Base-by-base conservation (phyloP, 768 basidiomycete species). In the Xerocomellus amylosporus region DNA sequence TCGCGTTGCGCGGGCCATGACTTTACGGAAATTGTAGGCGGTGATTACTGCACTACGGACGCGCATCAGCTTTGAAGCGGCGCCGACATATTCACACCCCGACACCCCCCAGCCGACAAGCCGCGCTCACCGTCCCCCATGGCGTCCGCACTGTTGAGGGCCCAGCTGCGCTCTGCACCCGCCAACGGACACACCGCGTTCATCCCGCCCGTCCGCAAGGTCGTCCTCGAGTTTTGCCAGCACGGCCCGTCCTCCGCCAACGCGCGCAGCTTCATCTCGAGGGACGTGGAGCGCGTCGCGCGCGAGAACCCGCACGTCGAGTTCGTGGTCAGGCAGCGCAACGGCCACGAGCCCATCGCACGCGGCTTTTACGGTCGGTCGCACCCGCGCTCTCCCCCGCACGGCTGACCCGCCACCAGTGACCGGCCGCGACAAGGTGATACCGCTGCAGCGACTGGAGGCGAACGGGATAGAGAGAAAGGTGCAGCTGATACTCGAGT, bases 181-280 rank as follows among this genome's bases (percentile, higher is more conserved):
- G 80, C 86, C 53, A 93, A 93, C 68, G 90, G 91, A 2, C 88
- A 88, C 66, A 67, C 73, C 40, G 75, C 83, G 1, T 94, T 88
- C 71, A 71, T 91, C 4, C 89, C 92, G 2, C 84, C 84, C 57
- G 77, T 89, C n/a, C 77, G 90, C 52, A 94, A 93, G 66, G 77
- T 96, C 56, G 90, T 96, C 59, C 83, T 96, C 68, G 90, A 93
- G 72, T 95, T 82, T 71, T 93, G 92, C 73, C 85, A 94, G 64
- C 82, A 81, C 50, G 89, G 87, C 82, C 83, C 87, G 1, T 86
- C 90, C 4, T 92, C 90, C 1, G 72, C 78, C 42, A 84, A 84
- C 64, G 77, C 88, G 8, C 85, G 92, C 63, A 79, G 76, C 26
- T 94, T 81, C 69, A 72, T 96, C 64, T 70, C 75, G 64, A 83